Evolutionary conservation across 371 early-diverging fungal genomes (phyloP), one percentile per base, ranked within the genome.

Genomic region (Apophysomyces ossiformis): DNA sequence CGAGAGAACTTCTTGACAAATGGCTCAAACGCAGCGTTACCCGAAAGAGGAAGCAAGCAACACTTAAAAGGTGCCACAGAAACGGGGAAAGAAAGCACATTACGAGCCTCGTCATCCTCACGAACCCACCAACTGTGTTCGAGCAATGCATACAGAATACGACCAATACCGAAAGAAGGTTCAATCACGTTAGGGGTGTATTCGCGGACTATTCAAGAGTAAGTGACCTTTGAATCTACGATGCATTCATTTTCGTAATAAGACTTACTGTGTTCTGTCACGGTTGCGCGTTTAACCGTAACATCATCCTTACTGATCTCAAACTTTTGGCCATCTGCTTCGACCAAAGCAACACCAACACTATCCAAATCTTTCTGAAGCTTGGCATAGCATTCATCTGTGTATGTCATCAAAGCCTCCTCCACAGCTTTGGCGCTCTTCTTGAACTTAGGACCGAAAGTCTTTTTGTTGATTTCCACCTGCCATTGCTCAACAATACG

Each of bases 141-240:
- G 68, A 99, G 80, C 38, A 99, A 90, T 41, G 96, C 89, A 82
- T 99, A 99, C 60, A 99, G 85, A 68, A 99, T 99, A 74, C 99
- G 96, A 65, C 99, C 99, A 69, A 99, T 93, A 85, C 99, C 99
- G 83, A 99, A 99, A 35, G 99, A 99, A 46, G 99, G 99, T 82
- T 99, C 99, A 75, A 99, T 99, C 72, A 99, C 99, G 74, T 94
- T 96, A 46, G 99, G 99, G 9, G 90, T 92, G 82, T 91, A 98
- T 84, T 99, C 99, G 78, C 97, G 95, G 38, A 97, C 95, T 92
- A 76, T 26, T 11, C 26, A 44, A 45, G 12, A 36, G 21, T 21
- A 21, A 46, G 13, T 45, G 15, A 9, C 0, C 18, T 26, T 26
- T 26, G 32, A 26, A 26, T 26, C 32, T 26, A 26, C 32, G 32